Conservation (phyloP, 768 basidiomycete genomes). For the Lactarius hengduanensis region DNA sequence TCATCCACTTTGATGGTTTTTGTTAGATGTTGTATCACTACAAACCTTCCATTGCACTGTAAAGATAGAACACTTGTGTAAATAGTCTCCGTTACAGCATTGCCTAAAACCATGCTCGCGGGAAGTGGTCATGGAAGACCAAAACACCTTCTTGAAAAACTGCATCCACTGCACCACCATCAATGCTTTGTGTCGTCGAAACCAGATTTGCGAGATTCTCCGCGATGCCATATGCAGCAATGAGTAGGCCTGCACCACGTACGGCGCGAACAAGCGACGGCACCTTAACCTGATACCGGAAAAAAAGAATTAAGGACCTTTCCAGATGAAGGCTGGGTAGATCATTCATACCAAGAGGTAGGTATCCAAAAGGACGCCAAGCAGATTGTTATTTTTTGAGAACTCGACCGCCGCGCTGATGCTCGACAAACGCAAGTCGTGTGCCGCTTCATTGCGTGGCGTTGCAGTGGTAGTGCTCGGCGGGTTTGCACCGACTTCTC, state of each 20-base stretch:
- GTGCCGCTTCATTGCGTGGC: slow-evolving; percentile 41
- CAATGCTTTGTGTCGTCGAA: slow-evolving; percentile 38
- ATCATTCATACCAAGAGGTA: slow-evolving; percentile 66
- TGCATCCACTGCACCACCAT: slow-evolving; percentile 63
- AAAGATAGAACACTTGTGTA: slow-evolving; percentile 22
- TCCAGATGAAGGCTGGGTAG: slow-evolving; percentile 16
- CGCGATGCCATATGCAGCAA: slow-evolving; percentile 75
- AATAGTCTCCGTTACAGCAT: slow-evolving; percentile 24
- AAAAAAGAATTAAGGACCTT: slow-evolving; percentile 16
- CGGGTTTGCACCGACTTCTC: slow-evolving; percentile 47
- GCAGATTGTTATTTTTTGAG: slow-evolving; percentile 85
- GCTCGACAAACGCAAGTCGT: slow-evolving; percentile 55
- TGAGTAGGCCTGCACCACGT: slow-evolving; percentile 82
- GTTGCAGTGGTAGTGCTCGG: slow-evolving; percentile 41
- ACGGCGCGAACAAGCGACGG: slow-evolving; percentile 88
- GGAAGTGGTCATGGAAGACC: slow-evolving; percentile 66
- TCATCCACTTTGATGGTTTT: slow-evolving; percentile 10
- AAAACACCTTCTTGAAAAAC: slow-evolving; percentile 62
- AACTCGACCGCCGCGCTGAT: slow-evolving; percentile 92
- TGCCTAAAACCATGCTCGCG: slow-evolving; percentile 50
- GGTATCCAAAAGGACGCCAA: slow-evolving; percentile 89
- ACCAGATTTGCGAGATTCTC: slow-evolving; percentile 40
- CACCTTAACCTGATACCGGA: slow-evolving; percentile 64
- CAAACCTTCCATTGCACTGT: slow-evolving; percentile 26
- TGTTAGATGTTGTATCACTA: slow-evolving; percentile 24